A percentile compares a stretch with the other conserved stretches of the same genome.
Conservation (phyloP, 2,329 filamentous ascomycete genomes). For the Penicillium verrucosum region DNA sequence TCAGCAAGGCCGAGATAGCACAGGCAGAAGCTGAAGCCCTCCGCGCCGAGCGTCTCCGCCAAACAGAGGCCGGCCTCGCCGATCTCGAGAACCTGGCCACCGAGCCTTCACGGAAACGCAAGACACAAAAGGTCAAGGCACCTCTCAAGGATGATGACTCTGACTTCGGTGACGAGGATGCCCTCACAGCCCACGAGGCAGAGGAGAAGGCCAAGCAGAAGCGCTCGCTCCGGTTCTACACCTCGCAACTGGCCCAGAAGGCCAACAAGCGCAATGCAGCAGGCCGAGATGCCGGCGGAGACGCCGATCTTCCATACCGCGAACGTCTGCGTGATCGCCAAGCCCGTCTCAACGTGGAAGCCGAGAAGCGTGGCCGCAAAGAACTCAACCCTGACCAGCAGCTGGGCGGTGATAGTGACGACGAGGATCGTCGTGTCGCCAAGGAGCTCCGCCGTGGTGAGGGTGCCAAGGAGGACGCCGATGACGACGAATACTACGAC, state of each 20-base stretch:
- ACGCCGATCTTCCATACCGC: slow-evolving; percentile 69
- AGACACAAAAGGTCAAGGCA: slow-evolving; percentile 34
- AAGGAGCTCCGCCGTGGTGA: slow-evolving; percentile 44
- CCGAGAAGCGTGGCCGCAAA: slow-evolving; percentile 74
- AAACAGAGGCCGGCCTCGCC: slow-evolving; percentile 68
- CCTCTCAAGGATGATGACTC: slow-evolving; percentile 55
- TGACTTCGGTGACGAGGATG: slow-evolving; percentile 89
- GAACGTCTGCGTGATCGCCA: slow-evolving; percentile 85
- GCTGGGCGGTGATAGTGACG: slow-evolving; percentile 68
- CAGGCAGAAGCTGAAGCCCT: slow-evolving; percentile 54
- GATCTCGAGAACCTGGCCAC: slow-evolving; percentile 62
- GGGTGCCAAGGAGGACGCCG: slow-evolving; percentile 36
- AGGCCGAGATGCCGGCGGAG: slow-evolving; percentile 60
- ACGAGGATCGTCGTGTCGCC: slow-evolving; percentile 57
- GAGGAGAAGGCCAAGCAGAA: slow-evolving; percentile 86
- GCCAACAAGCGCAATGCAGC: slow-evolving; percentile 70
- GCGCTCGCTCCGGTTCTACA: slow-evolving; percentile 95
- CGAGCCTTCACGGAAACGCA: slow-evolving; percentile 49
- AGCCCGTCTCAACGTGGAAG: slow-evolving; percentile 81
- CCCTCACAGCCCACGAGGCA: slow-evolving; percentile 71
- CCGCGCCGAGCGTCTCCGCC: slow-evolving; percentile 52
- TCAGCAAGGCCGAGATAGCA: slow-evolving; percentile 50
- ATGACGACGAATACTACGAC: slow-evolving; percentile 71
- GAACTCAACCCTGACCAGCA: slow-evolving; percentile 60
- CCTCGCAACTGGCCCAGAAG: slow-evolving; percentile 94